phyloP scores from a whole-genome alignment of 768 basidiomycete genomes.

The Lyophyllum shimeji region DNA sequence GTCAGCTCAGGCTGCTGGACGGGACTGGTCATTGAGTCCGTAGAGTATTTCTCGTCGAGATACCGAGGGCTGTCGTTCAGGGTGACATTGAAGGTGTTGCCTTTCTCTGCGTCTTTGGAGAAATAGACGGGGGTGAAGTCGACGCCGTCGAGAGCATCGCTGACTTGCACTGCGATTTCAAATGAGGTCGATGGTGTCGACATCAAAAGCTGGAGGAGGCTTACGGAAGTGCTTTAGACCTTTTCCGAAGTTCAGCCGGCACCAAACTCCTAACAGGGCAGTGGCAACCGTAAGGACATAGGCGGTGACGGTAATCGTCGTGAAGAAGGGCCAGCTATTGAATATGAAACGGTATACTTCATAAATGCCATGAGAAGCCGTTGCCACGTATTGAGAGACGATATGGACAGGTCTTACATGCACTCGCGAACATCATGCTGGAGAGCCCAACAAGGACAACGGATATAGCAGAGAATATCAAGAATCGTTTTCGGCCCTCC shows the following conservation, averaged over 20 bases:
- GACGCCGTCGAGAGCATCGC: slow-evolving; percentile 36
- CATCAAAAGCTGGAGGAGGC: slow-evolving; percentile 13
- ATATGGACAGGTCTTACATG: slow-evolving; percentile 29
- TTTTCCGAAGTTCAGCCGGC: slow-evolving; percentile 53
- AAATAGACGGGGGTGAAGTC: slow-evolving; percentile 46
- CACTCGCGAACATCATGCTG: slow-evolving; percentile 41
- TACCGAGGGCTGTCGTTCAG: not conserved
- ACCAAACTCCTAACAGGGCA: slow-evolving; percentile 43
- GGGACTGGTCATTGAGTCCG: not conserved
- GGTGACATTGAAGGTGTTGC: slow-evolving; percentile 3
- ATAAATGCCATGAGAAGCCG: not conserved
- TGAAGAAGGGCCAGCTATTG: slow-evolving; percentile 46
- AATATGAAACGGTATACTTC: slow-evolving; percentile 45
- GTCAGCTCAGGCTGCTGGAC: slow-evolving; percentile 11
- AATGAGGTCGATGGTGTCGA: not conserved
- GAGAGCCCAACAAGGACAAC: slow-evolving; percentile 36
- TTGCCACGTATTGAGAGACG: not conserved
- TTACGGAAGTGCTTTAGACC: slow-evolving; percentile 54
- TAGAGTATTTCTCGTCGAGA: slow-evolving; percentile 6
- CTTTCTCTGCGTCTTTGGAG: slow-evolving; percentile 26
- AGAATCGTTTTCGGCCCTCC: slow-evolving; percentile 40
- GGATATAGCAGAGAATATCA: slow-evolving; percentile 38
- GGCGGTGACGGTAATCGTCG: slow-evolving; percentile 42
- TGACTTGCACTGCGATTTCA: slow-evolving; percentile 34
- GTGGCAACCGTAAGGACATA: slow-evolving; percentile 41